Evolutionary conservation across 2,329 filamentous ascomycete genomes (phyloP), one percentile per base, ranked within the genome.

Genomic region (Stagonosporopsis cucurbitacearum): DNA sequence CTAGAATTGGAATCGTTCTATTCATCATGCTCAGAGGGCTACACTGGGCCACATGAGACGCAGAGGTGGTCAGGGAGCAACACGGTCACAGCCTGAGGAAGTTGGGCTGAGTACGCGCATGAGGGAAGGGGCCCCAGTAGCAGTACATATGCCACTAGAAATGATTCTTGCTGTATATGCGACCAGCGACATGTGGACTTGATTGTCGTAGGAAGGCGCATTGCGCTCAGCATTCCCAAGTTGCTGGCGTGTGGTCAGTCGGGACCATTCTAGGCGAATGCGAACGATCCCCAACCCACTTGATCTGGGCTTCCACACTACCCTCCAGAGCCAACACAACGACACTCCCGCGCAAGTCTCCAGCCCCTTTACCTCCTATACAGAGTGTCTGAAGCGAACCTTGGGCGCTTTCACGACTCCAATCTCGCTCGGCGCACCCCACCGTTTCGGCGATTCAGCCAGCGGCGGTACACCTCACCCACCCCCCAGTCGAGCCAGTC

Each of bases 381-480:
- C 50, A 60, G 36, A 51, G 47, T 54, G 44, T 54, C 51, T 50
- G 55, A 50, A 47, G 30, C 41, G 54, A 43, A 51, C 47, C 50
- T 63, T 53, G 57, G 50, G 55, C 57, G 45, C 60, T 57, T 50
- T 50, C 52, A 43, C 48, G 23, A 49, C 39, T 46, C 49, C 47
- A 54, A 62, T 56, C 37, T 48, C 60, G 48, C 56, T 57, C 33
- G 66, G 66, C 63, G 63, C 67, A 64, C 60, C 48, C 54, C 57
- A 52, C 63, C 63, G 63, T 72, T 74, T 58, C 61, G 65, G 63
- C 59, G 66, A 61, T 62, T 61, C 70, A 71, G 62, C 65, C 59
- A 66, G 67, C 72, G 71, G 72, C 70, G 70, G 68, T 67, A 69
- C 63, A 73, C 59, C 67, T 70, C 68, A 64, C 69, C 69, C 70